A percentile compares a stretch with the other conserved stretches of the same genome.
Conservation (phyloP, 108 stramenopile genomes). For the Pseudonitzschia multistriata region DNA sequence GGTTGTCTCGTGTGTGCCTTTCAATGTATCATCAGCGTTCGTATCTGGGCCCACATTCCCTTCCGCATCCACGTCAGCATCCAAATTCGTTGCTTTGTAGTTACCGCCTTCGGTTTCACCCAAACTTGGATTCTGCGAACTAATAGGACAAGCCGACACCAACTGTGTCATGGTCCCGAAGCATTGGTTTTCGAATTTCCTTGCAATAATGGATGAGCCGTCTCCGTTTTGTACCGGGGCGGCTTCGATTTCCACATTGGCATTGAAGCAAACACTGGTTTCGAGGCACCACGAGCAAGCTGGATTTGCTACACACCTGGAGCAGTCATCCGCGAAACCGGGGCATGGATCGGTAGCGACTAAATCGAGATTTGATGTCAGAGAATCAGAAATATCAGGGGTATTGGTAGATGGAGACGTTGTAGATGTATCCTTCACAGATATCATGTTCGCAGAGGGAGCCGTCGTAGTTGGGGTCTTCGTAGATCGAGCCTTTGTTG, state of each 20-base stretch:
- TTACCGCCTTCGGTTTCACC: too few relatives aligned
- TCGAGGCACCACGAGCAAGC: background rate
- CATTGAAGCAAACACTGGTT: background rate
- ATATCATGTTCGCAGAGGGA: too few relatives aligned
- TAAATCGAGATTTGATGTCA: background rate
- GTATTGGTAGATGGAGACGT: background rate
- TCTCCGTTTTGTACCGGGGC: background rate
- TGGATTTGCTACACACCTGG: background rate
- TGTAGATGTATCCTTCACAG: too few relatives aligned
- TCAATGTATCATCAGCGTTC: too few relatives aligned
- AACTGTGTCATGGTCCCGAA: background rate
- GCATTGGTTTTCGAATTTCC: background rate
- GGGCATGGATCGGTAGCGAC: background rate
- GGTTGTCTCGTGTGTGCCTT: too few relatives aligned
- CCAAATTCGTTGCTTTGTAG: too few relatives aligned
- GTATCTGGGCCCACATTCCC: too few relatives aligned
- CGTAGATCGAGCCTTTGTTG: too few relatives aligned
- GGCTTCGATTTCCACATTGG: background rate
- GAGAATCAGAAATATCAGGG: background rate
- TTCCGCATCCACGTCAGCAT: too few relatives aligned
- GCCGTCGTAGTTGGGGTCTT: too few relatives aligned
- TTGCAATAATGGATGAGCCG: background rate
- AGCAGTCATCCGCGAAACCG: background rate
- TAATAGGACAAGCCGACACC: background rate
- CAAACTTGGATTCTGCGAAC: too few relatives aligned